Base-by-base conservation (phyloP, 169 alveolate species). In the Amoebophrya sp. region DNA sequence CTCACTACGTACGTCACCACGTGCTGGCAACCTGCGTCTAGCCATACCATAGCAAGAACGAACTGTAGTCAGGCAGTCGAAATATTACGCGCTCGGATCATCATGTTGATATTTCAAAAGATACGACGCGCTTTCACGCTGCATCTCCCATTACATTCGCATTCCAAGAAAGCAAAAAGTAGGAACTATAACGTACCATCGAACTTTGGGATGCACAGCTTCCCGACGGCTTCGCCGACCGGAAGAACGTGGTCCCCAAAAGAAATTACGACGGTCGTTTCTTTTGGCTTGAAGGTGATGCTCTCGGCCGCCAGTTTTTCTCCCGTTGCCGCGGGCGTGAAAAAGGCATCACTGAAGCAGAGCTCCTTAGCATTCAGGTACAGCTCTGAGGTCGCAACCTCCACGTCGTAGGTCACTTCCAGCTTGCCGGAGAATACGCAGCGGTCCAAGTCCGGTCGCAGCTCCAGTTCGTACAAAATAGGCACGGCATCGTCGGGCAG, bases 341-440 rank as follows among this genome's bases (percentile, higher is more conserved):
- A 33, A 23, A 0, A 32, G 40, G 89, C 89, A 0, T 33, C 40
- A 7, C 23, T 77, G 3, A 32, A 32, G 23, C 32, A 33, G 89
- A 77, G 40, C 89, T 33, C 89, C 40, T 23, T 33, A 0, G 40
- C 40, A 32, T 77, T 29, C 32, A 77, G 89, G 40, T 18, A 10
- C 10, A 32, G 40, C 89, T 77, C 40, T 32, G 92, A 18, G 77
- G 47, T 1, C 77, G 40, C 40, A 0, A 77, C 92, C 89, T 92
- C 77, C 39, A 92, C 93, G 54, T 92, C 93, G 66, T 89, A 89
- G 53, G 90, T 89, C 33, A 92, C 89, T 77, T 92, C 89, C 54
- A 92, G 89, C 23, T 39, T 90, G 40, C 93, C 93, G 40, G 66
- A 89, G 41, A 92, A 92, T 0, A 88, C 90, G 47, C 89, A 92